These are phyloP conservation scores for Nicotiana attenuata DNA, from an alignment of 257 asterid genomes.

Conservation along the genomic window DNA sequence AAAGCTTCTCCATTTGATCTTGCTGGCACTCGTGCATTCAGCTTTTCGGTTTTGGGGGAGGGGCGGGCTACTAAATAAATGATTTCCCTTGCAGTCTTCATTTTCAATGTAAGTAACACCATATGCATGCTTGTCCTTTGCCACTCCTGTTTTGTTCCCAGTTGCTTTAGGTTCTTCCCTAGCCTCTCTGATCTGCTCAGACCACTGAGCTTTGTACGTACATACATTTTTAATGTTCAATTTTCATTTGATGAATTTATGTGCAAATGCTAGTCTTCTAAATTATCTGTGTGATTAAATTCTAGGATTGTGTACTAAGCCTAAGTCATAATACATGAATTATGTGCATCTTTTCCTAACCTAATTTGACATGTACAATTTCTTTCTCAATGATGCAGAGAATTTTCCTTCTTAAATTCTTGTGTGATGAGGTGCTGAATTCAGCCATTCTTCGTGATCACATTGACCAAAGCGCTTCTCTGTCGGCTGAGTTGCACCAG, in stretches of 20 bases:
- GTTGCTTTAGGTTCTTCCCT: neutral
- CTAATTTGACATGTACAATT: slow-evolving; percentile 10
- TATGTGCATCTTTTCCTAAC: slow-evolving; percentile 8
- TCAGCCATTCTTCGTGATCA: slow-evolving; percentile 71
- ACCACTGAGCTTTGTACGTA: neutral
- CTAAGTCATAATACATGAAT: neutral
- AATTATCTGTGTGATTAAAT: neutral
- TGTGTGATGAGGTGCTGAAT: slow-evolving; percentile 71
- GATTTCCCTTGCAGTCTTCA: neutral
- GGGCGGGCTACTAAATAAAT: neutral
- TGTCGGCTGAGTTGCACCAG: slow-evolving; percentile 66
- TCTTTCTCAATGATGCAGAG: slow-evolving; percentile 56
- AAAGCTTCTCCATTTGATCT: neutral
- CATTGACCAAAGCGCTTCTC: slow-evolving; percentile 59
- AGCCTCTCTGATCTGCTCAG: neutral
- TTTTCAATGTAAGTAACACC: neutral
- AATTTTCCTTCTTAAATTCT: slow-evolving; percentile 72
- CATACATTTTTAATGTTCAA: neutral
- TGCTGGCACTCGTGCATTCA: neutral
- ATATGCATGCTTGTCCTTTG: neutral
- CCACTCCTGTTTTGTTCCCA: neutral
- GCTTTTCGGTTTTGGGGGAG: neutral
- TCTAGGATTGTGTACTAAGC: neutral
- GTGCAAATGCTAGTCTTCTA: neutral
- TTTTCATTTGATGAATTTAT: neutral